Evolutionary conservation across 2,329 filamentous ascomycete genomes (phyloP).

Genomic region (Neonectria coccinea): DNA sequence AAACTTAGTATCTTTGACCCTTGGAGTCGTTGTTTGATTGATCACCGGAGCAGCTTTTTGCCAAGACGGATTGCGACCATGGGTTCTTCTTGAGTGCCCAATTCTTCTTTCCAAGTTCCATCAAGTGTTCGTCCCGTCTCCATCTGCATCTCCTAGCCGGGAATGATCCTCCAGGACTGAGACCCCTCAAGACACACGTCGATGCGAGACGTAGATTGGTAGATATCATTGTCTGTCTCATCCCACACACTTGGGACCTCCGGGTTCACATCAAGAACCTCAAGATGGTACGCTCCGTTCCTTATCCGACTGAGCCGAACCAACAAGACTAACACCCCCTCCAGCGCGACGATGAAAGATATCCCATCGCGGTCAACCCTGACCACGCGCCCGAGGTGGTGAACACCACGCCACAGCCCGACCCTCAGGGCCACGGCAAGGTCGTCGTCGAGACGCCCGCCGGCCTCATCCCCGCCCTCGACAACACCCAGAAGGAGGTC

Average conservation of each 20-base stretch:
- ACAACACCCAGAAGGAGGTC: slow-evolving; percentile 25
- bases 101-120: not conserved
- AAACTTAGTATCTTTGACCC: too few species aligned
- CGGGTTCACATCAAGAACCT: not conserved
- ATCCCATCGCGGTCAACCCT: slow-evolving; percentile 30
- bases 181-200: not conserved
- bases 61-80: not conserved
- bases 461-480: slow-evolving; percentile 32
- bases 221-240: not conserved
- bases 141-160: not conserved
- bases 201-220: not conserved
- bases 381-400: slow-evolving; percentile 20
- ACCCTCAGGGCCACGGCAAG: slow-evolving; percentile 28
- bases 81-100: not conserved
- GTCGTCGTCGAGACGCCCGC: slow-evolving; percentile 21
- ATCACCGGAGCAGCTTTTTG: not conserved
- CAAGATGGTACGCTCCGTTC: slow-evolving; percentile 3
- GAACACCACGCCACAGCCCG: not conserved
- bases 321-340: not conserved
- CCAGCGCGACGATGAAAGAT: slow-evolving; percentile 37
- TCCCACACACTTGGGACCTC: not conserved
- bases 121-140: not conserved
- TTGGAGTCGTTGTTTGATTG: too few species aligned
- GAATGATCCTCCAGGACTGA: slow-evolving; percentile 4
- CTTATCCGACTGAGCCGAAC: slow-evolving; percentile 2